phyloP scores from a whole-genome alignment of 163 green algal genomes.

The Scenedesmus sp. region DNA sequence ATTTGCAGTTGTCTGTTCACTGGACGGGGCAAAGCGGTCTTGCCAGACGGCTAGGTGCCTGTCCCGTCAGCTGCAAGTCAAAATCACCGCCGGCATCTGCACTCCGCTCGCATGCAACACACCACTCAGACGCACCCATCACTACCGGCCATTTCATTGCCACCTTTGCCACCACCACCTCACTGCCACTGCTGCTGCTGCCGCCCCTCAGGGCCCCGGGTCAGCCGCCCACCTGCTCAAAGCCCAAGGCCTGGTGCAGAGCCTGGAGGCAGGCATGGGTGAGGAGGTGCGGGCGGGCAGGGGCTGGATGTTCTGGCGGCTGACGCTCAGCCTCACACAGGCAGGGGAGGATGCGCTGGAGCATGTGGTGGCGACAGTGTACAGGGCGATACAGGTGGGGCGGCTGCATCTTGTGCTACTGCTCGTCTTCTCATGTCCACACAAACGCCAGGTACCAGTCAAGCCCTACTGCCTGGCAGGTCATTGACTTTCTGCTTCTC shows the following conservation, averaged over 20 bases:
- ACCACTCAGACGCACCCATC: background rate
- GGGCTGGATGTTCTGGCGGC: constrained; percentile 67
- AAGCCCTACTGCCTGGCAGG: too few relatives aligned
- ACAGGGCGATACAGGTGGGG: constrained; percentile 47
- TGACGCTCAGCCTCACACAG: constrained; percentile 59
- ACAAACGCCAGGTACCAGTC: too few relatives aligned
- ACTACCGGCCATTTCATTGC: background rate
- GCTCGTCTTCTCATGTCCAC: background rate
- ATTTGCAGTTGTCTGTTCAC: too few relatives aligned
- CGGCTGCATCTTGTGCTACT: background rate
- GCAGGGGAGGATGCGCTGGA: constrained; percentile 42
- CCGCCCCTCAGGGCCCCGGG: constrained; percentile 1
- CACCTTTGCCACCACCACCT: background rate
- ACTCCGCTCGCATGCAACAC: background rate
- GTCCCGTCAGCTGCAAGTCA: too few relatives aligned
- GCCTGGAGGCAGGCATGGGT: constrained; percentile 52
- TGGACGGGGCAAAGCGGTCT: too few relatives aligned
- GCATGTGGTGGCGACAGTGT: constrained; percentile 48
- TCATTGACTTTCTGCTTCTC: too few relatives aligned
- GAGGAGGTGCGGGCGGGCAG: constrained; percentile 58
- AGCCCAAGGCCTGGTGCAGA: constrained; percentile 57
- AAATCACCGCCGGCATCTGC: too few relatives aligned
- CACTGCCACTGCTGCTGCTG: background rate
- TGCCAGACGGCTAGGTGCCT: too few relatives aligned
- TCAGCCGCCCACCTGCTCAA: constrained; percentile 58